phyloP scores from a whole-genome alignment of 768 basidiomycete species.

The Lactarius psammicola region DNA sequence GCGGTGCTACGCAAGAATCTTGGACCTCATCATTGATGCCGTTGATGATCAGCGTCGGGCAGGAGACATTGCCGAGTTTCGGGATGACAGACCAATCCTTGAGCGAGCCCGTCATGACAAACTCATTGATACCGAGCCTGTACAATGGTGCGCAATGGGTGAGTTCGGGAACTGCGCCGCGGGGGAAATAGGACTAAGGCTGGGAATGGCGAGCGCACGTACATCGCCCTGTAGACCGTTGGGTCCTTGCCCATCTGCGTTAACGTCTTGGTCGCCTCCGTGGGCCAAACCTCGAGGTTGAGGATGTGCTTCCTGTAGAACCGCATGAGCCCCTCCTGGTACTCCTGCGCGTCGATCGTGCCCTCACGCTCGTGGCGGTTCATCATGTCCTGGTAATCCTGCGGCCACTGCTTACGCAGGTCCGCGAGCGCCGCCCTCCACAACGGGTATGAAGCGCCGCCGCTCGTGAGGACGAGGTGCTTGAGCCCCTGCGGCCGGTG shows the following conservation, averaged over 20 bases:
- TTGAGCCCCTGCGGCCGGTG: too few species aligned
- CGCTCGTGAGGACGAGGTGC: conserved; percentile 35
- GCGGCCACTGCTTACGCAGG: too few species aligned
- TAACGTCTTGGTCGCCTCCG: conserved; percentile 31
- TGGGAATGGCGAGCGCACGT: conserved; percentile 13
- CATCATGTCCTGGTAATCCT: conserved; percentile 38
- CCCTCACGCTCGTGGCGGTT: too few species aligned
- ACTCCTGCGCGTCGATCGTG: too few species aligned
- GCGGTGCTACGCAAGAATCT: conserved; percentile 1
- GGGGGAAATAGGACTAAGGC: background rate
- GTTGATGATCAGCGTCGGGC: conserved; percentile 29
- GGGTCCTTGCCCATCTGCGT: conserved; percentile 36
- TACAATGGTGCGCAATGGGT: background rate
- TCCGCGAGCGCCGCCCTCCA: too few species aligned
- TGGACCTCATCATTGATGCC: too few species aligned
- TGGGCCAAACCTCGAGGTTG: conserved; percentile 34
- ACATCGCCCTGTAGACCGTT: conserved; percentile 42
- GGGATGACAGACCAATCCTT: conserved; percentile 27
- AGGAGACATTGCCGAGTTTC: conserved; percentile 22
- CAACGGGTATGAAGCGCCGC: conserved; percentile 35
- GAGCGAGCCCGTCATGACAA: conserved; percentile 24
- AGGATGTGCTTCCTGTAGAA: conserved; percentile 36
- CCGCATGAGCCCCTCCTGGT: too few species aligned
- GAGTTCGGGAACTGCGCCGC: background rate
- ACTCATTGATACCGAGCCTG: conserved; percentile 17